Conservation (phyloP, 2,329 filamentous ascomycete species). For the Kalmusia sp. region DNA sequence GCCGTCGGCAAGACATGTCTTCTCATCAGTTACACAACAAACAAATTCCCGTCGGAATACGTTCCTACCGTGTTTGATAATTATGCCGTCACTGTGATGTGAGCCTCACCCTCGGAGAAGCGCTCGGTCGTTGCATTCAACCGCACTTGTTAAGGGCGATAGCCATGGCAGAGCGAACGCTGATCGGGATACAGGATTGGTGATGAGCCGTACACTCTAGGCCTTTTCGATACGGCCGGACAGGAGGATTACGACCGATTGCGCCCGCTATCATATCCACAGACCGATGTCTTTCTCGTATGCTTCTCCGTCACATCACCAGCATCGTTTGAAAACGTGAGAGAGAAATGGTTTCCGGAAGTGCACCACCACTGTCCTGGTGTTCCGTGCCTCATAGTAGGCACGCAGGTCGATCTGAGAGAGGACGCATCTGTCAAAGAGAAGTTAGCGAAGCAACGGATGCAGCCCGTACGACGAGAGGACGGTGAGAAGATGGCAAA, state of each 20-base stretch:
- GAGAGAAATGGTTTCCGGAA: conserved; percentile 99
- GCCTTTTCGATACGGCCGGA: conserved; percentile 96
- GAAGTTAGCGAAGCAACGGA: conserved; percentile 94
- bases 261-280: conserved; percentile 94
- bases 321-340: conserved; percentile 98
- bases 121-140: not conserved
- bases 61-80: conserved; percentile 99
- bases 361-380: conserved; percentile 98
- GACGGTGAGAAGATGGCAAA: conserved; percentile 97
- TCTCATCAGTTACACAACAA: conserved; percentile 98
- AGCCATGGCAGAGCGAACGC: conserved; percentile 18
- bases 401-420: conserved; percentile 94
- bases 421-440: conserved; percentile 87
- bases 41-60: conserved; percentile 99
- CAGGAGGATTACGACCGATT: conserved; percentile 99
- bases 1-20: conserved; percentile 99
- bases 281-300: conserved; percentile 98
- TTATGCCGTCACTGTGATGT: conserved; percentile 99
- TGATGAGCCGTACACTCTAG: conserved; percentile 96
- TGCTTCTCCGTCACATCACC: conserved; percentile 98
- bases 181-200: conserved; percentile 76
- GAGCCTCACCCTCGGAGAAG: conserved; percentile 52
- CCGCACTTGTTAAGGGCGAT: not conserved
- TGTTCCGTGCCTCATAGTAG: conserved; percentile 96
- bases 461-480: conserved; percentile 89